Evolutionary conservation across 768 basidiomycete genomes (phyloP).

Genomic region (Lepiota brunneoincarnata): DNA sequence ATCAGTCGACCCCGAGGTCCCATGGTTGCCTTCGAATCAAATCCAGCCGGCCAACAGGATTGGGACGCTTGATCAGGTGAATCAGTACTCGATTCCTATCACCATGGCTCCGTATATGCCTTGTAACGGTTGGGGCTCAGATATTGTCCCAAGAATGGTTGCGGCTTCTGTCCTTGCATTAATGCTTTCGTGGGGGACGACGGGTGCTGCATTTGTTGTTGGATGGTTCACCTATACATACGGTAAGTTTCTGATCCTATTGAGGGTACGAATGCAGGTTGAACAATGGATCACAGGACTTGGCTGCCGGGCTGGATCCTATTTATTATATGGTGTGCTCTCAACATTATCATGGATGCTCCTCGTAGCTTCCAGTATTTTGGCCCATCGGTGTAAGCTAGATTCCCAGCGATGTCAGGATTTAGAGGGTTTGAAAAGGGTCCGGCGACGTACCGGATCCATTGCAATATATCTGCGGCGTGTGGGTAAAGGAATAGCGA

Average conservation of each 20-base stretch:
- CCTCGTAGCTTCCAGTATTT: constrained; percentile 26
- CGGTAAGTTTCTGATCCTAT: constrained; percentile 14
- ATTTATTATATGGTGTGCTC: constrained; percentile 26
- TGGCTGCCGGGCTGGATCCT: constrained; percentile 30
- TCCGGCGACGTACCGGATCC: background rate
- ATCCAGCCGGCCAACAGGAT: background rate
- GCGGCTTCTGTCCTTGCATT: constrained; percentile 17
- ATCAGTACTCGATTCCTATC: background rate
- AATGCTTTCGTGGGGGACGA: constrained; percentile 24
- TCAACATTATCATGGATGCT: constrained; percentile 33
- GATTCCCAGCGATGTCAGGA: too few relatives aligned
- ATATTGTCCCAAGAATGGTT: constrained; percentile 13
- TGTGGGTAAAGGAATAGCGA: constrained; percentile 26
- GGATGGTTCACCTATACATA: constrained; percentile 21
- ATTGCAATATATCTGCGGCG: constrained; percentile 26
- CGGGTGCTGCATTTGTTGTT: constrained; percentile 21
- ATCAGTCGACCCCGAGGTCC: background rate
- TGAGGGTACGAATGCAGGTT: too few relatives aligned
- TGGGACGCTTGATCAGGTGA: background rate
- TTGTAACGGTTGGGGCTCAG: constrained; percentile 6
- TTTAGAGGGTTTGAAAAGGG: too few relatives aligned
- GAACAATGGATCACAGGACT: constrained; percentile 19
- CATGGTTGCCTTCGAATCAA: background rate
- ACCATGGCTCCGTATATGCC: background rate
- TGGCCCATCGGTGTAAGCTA: constrained; percentile 21